These are phyloP conservation scores for Vachellia pachyceras DNA, from an alignment of 306 rosid species.

Conservation along the genomic window DNA sequence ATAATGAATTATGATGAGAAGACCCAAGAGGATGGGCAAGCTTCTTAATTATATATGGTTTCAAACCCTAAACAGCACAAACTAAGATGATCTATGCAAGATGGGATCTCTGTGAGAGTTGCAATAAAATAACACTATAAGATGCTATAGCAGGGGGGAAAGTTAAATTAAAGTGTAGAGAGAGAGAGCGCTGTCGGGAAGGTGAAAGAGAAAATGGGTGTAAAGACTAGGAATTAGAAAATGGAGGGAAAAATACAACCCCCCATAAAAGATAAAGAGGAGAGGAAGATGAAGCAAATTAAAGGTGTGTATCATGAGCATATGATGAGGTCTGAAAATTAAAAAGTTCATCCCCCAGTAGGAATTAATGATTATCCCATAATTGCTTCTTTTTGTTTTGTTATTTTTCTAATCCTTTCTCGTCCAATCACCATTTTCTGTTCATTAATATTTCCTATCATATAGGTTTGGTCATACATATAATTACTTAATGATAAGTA, in stretches of 20 bases:
- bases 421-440: slow-evolving; percentile 12
- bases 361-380: slow-evolving; percentile 70
- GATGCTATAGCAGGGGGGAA: slow-evolving; percentile 59
- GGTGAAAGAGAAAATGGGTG: slow-evolving; percentile 1
- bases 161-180: slow-evolving; percentile 52
- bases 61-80: slow-evolving; percentile 41
- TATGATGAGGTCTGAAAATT: slow-evolving; percentile 62
- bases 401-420: slow-evolving; percentile 31
- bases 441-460: not conserved
- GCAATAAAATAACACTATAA: slow-evolving; percentile 48
- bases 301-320: slow-evolving; percentile 76
- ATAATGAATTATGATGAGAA: slow-evolving; percentile 39
- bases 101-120: slow-evolving; percentile 48
- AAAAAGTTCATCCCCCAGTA: slow-evolving; percentile 53
- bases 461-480: not conserved
- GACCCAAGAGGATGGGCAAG: slow-evolving; percentile 28
- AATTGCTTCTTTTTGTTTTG: slow-evolving; percentile 56
- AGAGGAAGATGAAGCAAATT: slow-evolving; percentile 27
- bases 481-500: not conserved
- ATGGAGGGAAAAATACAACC: not conserved
- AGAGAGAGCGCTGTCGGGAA: no score
- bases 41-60: slow-evolving; percentile 27
- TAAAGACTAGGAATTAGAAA: slow-evolving; percentile 23
- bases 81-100: slow-evolving; percentile 43
- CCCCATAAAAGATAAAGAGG: slow-evolving; percentile 19